Percentiles rank a stretch among this genome's conserved stretches.
phyloP scores from a whole-genome alignment of 2,329 filamentous ascomycete species.

The Sodiomyces alkalinus region DNA sequence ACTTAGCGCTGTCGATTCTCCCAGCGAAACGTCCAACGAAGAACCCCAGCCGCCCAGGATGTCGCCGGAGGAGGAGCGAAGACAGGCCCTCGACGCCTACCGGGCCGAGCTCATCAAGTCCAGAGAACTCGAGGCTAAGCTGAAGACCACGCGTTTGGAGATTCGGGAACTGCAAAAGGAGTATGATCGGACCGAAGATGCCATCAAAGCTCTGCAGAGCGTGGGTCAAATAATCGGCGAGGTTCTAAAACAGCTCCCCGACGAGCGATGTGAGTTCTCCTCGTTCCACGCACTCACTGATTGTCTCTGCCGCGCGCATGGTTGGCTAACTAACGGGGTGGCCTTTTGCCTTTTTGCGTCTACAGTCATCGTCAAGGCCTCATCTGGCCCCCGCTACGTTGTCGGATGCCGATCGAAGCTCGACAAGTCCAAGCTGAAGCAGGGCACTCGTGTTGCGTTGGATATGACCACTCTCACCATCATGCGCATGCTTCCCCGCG shows the following conservation, averaged over 20 bases:
- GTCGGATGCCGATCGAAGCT: constrained; percentile 98
- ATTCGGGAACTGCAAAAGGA: constrained; percentile 93
- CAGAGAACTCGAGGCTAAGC: constrained; percentile 95
- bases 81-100: constrained; percentile 62
- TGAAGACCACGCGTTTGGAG: constrained; percentile 84
- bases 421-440: constrained; percentile 93
- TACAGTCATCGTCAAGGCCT: constrained; percentile 96
- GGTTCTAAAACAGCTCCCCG: constrained; percentile 95
- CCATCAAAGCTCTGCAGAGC: constrained; percentile 98
- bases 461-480: constrained; percentile 99
- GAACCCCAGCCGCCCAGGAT: constrained; percentile 17
- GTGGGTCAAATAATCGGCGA: constrained; percentile 99
- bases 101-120: constrained; percentile 79
- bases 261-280: constrained; percentile 74
- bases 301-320: not conserved
- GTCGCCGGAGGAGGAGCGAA: constrained; percentile 42
- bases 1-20: constrained; percentile 1
- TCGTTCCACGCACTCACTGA: not conserved
- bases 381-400: constrained; percentile 91
- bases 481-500: constrained; percentile 97
- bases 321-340: not conserved
- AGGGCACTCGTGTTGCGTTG: constrained; percentile 90
- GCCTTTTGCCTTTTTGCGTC: not conserved
- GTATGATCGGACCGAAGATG: constrained; percentile 94
- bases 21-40: constrained; percentile 1